A percentile compares a stretch with the other conserved stretches of the same genome.
Evolutionary conservation across 495 filamentous ascomycete genomes (phyloP).

Genomic region (Xylaria nigripes): DNA sequence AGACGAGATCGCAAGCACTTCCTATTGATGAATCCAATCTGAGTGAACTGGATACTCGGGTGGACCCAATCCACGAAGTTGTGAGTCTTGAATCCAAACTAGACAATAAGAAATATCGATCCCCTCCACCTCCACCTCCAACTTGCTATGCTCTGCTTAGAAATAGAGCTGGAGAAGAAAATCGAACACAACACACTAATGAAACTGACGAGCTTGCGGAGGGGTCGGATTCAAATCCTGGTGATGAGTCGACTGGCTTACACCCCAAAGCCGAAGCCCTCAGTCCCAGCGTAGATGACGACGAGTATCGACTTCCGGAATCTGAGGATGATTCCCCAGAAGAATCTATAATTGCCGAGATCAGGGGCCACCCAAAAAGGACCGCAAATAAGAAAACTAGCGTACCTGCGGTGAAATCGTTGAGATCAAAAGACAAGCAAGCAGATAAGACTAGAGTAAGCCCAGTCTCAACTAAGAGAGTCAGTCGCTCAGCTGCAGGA

Average conservation of each 20-base stretch:
- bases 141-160: not conserved
- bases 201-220: not conserved
- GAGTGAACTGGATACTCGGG: not conserved
- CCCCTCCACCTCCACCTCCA: not conserved
- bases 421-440: not conserved
- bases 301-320: slow-evolving; percentile 7
- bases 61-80: not conserved
- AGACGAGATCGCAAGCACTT: not conserved
- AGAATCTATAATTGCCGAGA: not conserved
- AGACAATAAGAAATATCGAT: not conserved
- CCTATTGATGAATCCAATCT: not conserved
- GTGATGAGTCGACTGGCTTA: not conserved
- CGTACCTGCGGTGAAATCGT: not conserved
- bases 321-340: not conserved
- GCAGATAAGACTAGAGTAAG: not conserved
- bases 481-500: not conserved
- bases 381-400: not conserved
- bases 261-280: not conserved
- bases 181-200: not conserved
- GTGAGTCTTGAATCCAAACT: not conserved
- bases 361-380: not conserved
- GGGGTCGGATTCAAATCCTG: not conserved
- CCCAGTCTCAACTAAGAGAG: not conserved
- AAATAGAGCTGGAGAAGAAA: not conserved
- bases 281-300: not conserved